Percentiles rank a stretch among this genome's conserved stretches.
Evolutionary conservation across 257 asterid genomes (phyloP).

Genomic region (Lantana camara): DNA sequence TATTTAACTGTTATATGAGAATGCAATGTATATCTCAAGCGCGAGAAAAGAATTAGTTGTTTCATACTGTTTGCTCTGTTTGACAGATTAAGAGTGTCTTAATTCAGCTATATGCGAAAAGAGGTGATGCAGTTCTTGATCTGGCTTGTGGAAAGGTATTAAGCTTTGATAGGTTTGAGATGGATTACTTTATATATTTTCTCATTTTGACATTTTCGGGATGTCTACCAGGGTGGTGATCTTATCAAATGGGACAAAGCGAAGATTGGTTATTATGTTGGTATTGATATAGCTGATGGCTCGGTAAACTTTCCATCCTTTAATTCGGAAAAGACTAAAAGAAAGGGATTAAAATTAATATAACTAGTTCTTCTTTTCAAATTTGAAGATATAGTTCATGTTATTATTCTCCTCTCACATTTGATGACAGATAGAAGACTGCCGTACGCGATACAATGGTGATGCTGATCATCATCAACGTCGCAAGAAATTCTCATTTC

Average conservation of each 20-base stretch:
- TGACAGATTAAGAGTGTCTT: constrained; percentile 92
- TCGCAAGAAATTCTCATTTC: constrained; percentile 90
- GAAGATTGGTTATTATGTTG: constrained; percentile 85
- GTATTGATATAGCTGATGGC: constrained; percentile 96
- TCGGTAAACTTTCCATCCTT: constrained; percentile 56
- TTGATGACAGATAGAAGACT: constrained; percentile 81
- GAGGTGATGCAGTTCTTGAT: constrained; percentile 95
- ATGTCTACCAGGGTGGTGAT: constrained; percentile 82
- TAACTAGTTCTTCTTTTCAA: background rate
- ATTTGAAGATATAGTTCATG: background rate
- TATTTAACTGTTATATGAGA: constrained; percentile 8
- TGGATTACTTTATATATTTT: constrained; percentile 9
- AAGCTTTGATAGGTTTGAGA: constrained; percentile 16
- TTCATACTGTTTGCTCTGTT: constrained; percentile 21
- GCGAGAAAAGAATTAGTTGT: background rate
- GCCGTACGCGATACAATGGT: constrained; percentile 95
- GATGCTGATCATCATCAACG: constrained; percentile 97
- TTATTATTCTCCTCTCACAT: background rate
- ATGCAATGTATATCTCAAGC: background rate
- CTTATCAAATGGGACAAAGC: constrained; percentile 99
- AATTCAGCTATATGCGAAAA: constrained; percentile 80
- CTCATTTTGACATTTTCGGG: constrained; percentile 1
- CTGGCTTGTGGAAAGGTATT: constrained; percentile 97
- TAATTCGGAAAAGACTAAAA: background rate
- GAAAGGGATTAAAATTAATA: background rate